Evolutionary conservation across 2,329 filamentous ascomycete genomes (phyloP), one percentile per base, ranked within the genome.

Genomic region (Paraconiothyrium sp.): DNA sequence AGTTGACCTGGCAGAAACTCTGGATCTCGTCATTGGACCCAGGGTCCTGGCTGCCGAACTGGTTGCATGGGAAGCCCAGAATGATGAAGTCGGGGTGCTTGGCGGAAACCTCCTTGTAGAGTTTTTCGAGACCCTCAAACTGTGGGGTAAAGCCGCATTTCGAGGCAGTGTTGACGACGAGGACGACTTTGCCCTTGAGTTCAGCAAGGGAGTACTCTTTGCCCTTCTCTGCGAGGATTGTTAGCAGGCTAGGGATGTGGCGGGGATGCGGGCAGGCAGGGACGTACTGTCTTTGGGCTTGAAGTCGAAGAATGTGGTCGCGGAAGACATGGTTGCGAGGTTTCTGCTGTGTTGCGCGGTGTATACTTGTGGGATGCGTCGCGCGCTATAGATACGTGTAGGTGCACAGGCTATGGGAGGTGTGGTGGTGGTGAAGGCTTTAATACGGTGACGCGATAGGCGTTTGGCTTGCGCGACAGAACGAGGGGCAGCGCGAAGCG

Each of bases 131-230:
- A 35, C 92, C 92, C 66, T 88, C 89, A 82, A 95, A 97, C 82
- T 99, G 95, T 13, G 93, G 93, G 2, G 95, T 98, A 88, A 98
- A 98, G 79, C 95, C 94, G 85, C 95, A 99, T 85, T 98, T 97
- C 79, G 92, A 97, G 71, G 95, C 95, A 1, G 94, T 97, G 88
- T 99, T 99, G 83, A 99, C 93, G 74, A 97, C 86, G 63, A 99
- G 90, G 72, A 98, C 88, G 70, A 98, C 94, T 82, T 98, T 98
- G 86, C 91, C 92, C 79, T 92, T 89, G 83, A 93, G 92, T 64
- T 89, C 81, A 69, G 83, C 76, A 68, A 98, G 85, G 62, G 89
- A 84, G 76, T 90, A 90, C 69, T 91, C 86, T 59, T 87, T 77
- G 79, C 93, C 93, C 78, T 89, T 90, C 78, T 93, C 90, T 93